Evolutionary conservation across 2,329 filamentous ascomycete genomes (phyloP), one percentile per base, ranked within the genome.

Genomic region (Moelleriella libera): DNA sequence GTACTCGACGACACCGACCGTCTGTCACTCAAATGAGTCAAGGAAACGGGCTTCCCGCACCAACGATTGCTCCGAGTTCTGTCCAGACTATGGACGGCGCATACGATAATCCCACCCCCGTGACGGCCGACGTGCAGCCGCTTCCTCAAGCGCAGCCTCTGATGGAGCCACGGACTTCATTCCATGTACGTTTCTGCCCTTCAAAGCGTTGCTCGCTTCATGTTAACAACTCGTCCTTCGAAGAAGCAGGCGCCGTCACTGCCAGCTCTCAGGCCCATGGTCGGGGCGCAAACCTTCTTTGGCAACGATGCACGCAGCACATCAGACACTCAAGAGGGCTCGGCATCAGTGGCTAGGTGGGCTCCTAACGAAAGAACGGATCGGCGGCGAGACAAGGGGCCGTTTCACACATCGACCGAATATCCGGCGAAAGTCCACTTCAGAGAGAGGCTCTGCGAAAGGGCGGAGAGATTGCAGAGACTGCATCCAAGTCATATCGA

Each of bases 271-370:
- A 51, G 61, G 49, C 65, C 65, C 4, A 58, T 67, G 30, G 51
- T 54, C 9, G 60, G 65, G 40, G 54, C 64, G 14, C 62, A 67
- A 44, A 68, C 65, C 2, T 67, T 58, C 48, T 65, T 69, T 50
- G 60, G 60, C 42, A 49, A 46, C 28, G 42, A 42, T 10, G 5
- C 21, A 21, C 21, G 21, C 21, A 21, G 21, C 21, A 21, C 21
- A 21, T 21, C 21, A 21, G 21, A 21, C 21, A 2, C 2, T 21
- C 21, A 21, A 21, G 21, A 21, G 21, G 21, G 21, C 21, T 21
- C 21, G 21, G 21, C 21, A 21, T 21, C 21, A 21, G 21, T 21
- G 21, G 21, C 21, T 21, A 21, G 21, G 21, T 21, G 21, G 21
- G 21, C 21, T 21, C 21, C 21, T 2, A 21, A 21, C 21, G 21